These are phyloP conservation scores for Pholiota microspora DNA, from an alignment of 768 basidiomycete species.

Conservation along the genomic window DNA sequence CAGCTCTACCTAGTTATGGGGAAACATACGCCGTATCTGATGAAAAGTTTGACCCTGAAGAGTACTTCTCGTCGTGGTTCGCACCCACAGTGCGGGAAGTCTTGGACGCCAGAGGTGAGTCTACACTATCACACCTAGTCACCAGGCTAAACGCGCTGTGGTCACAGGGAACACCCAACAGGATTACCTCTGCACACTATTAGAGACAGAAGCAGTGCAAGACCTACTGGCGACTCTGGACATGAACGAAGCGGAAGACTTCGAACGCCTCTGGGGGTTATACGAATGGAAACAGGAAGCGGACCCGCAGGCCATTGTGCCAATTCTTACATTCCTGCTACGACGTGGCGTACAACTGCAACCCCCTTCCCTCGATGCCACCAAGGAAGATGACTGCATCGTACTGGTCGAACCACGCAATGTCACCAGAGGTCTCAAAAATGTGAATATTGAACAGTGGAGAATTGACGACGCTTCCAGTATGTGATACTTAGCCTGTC, in stretches of 20 bases:
- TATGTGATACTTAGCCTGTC: not conserved
- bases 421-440: conserved; percentile 10
- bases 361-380: conserved; percentile 11
- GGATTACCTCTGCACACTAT: conserved; percentile 16
- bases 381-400: conserved; percentile 12
- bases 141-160: not conserved
- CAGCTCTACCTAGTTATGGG: not conserved
- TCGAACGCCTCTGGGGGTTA: conserved; percentile 20
- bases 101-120: conserved; percentile 10
- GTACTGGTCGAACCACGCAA: conserved; percentile 7
- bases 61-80: conserved; percentile 18
- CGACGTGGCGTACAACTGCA: conserved; percentile 18
- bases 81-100: conserved; percentile 9
- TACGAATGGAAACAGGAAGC: conserved; percentile 21
- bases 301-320: conserved; percentile 17
- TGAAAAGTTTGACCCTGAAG: conserved; percentile 10
- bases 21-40: not conserved
- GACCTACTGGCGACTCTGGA: conserved; percentile 8
- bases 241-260: conserved; percentile 14
- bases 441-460: conserved; percentile 8
- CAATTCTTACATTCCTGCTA: conserved; percentile 21
- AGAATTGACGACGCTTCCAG: conserved; percentile 7
- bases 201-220: conserved; percentile 9
- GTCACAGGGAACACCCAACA: conserved; percentile 16
- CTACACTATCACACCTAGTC: not conserved